phyloP scores from a whole-genome alignment of 495 filamentous ascomycete species.

The Talaromyces proteolyticus region DNA sequence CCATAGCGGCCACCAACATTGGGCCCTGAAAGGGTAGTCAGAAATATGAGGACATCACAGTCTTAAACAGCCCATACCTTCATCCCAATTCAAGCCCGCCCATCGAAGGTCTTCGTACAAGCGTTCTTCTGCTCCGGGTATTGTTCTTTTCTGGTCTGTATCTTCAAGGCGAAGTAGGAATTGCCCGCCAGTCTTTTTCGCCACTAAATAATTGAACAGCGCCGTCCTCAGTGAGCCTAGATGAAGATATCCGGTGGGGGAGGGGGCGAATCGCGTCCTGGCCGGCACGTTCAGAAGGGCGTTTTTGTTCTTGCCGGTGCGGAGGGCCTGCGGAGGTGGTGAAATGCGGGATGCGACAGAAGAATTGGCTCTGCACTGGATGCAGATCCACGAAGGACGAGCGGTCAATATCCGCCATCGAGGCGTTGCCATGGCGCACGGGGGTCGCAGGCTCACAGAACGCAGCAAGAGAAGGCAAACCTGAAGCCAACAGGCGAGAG shows the following conservation, averaged over 20 bases:
- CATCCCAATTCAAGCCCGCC: conserved; percentile 91
- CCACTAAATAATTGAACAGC: conserved; percentile 85
- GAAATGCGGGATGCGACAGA: conserved; percentile 17
- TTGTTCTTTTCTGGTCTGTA: conserved; percentile 85
- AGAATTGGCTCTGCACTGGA: conserved; percentile 30
- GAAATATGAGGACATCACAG: neutral
- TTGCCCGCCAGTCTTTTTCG: conserved; percentile 83
- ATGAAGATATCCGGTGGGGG: conserved; percentile 90
- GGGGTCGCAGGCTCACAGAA: neutral
- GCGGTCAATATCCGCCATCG: conserved; percentile 18
- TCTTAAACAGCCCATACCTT: conserved; percentile 48
- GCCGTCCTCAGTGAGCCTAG: conserved; percentile 88
- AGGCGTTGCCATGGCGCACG: conserved; percentile 18
- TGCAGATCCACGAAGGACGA: conserved; percentile 35
- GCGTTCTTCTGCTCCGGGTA: conserved; percentile 69
- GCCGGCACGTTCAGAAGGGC: conserved; percentile 60
- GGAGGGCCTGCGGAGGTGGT: conserved; percentile 6
- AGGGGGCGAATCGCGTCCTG: conserved; percentile 91
- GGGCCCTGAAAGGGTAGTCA: conserved; percentile 53
- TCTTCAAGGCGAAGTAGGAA: conserved; percentile 92
- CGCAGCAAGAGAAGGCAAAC: neutral
- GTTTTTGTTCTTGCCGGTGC: conserved; percentile 24
- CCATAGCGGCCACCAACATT: conserved; percentile 71
- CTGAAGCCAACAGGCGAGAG: neutral
- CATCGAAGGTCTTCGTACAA: conserved; percentile 76